Conservation (phyloP, 176 grass and related monocot species). For the Hsuehochloa calcarea region DNA sequence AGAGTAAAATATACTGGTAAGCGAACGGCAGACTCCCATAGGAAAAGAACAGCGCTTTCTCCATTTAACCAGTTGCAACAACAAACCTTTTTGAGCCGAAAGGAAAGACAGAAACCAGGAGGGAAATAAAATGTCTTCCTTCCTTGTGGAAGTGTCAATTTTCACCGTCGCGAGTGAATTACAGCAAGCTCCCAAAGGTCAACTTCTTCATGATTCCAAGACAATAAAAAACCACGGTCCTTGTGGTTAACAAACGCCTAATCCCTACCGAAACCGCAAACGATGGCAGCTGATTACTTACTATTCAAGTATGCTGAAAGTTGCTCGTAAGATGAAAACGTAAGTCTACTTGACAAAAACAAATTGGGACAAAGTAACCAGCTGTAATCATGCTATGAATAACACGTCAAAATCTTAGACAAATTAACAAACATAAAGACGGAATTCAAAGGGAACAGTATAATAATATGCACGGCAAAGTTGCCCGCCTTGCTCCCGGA, state of each 20-base stretch:
- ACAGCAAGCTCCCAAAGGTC: background rate
- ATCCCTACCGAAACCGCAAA: background rate
- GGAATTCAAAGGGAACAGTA: no score
- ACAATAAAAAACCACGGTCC: background rate
- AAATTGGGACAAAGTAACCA: background rate
- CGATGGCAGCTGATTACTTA: background rate
- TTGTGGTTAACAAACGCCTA: constrained; percentile 2
- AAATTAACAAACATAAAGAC: no score
- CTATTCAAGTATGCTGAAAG: background rate
- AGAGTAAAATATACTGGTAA: background rate
- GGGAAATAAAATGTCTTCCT: background rate
- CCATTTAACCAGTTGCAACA: background rate
- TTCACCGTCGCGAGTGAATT: background rate
- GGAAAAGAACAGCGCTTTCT: background rate
- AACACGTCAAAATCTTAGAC: background rate
- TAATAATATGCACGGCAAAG: no score
- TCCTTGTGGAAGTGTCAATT: background rate
- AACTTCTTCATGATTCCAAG: background rate
- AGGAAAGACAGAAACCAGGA: background rate
- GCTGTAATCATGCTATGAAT: background rate
- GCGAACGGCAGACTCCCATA: background rate
- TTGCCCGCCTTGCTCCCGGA: no score
- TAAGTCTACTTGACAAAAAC: background rate
- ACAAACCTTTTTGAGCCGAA: background rate
- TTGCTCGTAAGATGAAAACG: background rate